Conservation (phyloP, 176 grass and related monocot genomes). For the Rhynchospora breviuscula region DNA sequence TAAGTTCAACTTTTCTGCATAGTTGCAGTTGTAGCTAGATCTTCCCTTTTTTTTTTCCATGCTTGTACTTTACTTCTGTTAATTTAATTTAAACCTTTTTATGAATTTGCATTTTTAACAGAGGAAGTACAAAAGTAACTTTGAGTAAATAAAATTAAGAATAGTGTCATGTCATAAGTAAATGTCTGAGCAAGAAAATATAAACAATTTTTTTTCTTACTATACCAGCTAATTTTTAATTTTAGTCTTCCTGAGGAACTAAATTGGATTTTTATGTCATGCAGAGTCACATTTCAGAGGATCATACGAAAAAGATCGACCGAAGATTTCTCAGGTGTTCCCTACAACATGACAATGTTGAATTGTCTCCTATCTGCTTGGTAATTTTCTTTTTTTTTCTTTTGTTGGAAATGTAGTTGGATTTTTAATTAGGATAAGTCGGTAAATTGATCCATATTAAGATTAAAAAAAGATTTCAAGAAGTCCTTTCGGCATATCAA, state of each 20-base stretch:
- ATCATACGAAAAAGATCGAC: conserved; percentile 71
- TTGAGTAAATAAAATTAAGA: neutral
- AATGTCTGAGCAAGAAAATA: neutral
- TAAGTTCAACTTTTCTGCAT: neutral
- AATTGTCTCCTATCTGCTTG: conserved; percentile 97
- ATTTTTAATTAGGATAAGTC: neutral
- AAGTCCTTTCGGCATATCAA: neutral
- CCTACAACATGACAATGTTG: conserved; percentile 97
- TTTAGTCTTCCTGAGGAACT: neutral
- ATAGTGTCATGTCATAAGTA: neutral
- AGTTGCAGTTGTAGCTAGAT: neutral
- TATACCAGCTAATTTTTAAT: neutral
- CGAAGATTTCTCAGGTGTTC: conserved; percentile 95
- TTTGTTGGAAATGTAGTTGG: neutral
- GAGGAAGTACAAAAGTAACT: neutral
- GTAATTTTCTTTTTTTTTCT: conserved; percentile 27
- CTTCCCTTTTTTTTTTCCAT: neutral
- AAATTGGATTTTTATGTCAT: conserved; percentile 3
- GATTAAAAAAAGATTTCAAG: neutral
- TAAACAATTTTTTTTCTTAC: neutral
- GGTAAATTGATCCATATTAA: neutral
- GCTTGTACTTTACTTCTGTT: neutral
- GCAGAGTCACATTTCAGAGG: conserved; percentile 85
- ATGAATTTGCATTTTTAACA: neutral
- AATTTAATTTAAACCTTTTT: neutral